Evolutionary conservation across 2,329 filamentous ascomycete species (phyloP).

Genomic region (Alternaria gansuensis): DNA sequence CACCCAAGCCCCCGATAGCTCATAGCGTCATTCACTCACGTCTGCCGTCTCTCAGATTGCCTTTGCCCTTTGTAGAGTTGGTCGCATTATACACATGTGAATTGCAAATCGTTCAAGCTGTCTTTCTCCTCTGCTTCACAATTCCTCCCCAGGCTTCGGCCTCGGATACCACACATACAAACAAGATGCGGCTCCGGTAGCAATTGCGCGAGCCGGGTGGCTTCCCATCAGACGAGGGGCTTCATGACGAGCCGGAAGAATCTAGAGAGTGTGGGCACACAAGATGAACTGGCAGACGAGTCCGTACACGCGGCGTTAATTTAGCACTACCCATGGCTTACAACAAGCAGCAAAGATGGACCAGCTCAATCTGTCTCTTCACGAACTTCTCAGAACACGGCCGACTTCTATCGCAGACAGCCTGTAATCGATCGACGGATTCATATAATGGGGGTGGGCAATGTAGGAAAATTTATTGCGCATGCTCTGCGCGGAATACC

Average conservation of each 20-base stretch:
- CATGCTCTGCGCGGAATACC: conserved; percentile 71
- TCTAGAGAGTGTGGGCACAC: conserved; percentile 27
- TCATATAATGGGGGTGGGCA: conserved; percentile 81
- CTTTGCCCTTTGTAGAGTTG: conserved; percentile 3
- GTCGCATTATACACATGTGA: conserved; percentile 27
- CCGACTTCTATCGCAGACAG: conserved; percentile 47
- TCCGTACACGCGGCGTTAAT: conserved; percentile 11
- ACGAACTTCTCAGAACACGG: conserved; percentile 20
- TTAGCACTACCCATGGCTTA: conserved; percentile 20
- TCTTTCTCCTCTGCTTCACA: conserved; percentile 52
- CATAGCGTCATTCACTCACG: conserved; percentile 24
- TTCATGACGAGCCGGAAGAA: conserved; percentile 36
- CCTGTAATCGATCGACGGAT: conserved; percentile 44
- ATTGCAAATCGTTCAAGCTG: conserved; percentile 51
- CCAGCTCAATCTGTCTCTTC: conserved; percentile 24
- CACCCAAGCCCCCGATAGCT: conserved; percentile 11
- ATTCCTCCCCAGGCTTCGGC: conserved; percentile 57
- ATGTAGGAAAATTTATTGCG: conserved; percentile 81
- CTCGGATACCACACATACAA: conserved; percentile 54
- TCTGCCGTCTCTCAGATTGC: not conserved
- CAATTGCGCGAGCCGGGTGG: conserved; percentile 56
- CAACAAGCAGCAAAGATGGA: conserved; percentile 21
- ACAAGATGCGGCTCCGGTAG: conserved; percentile 56
- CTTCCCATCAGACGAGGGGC: conserved; percentile 42
- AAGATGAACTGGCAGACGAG: conserved; percentile 26